Percentiles rank a stretch among this genome's conserved stretches.
Conservation (phyloP, 192 early-diverging fungal species). For the Coemansia javaensis region DNA sequence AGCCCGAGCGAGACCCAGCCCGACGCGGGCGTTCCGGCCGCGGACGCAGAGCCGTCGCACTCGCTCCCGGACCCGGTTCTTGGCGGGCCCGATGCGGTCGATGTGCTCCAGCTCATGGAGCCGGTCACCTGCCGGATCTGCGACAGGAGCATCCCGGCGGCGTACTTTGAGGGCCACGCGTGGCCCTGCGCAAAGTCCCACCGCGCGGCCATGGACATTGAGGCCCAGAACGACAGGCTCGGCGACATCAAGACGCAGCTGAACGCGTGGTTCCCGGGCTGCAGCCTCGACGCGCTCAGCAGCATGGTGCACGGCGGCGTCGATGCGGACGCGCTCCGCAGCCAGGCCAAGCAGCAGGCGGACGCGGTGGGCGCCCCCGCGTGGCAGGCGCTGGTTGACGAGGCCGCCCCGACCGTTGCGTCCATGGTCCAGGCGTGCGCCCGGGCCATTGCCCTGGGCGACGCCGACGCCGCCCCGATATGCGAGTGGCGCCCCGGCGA, state of each 20-base stretch:
- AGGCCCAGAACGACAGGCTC: slow-evolving; percentile 37
- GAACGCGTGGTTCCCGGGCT: slow-evolving; percentile 39
- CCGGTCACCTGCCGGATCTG: slow-evolving; percentile 42
- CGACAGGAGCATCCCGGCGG: slow-evolving; percentile 25
- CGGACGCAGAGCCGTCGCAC: no score
- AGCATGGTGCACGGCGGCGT: slow-evolving; percentile 20
- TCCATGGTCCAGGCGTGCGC: slow-evolving; percentile 17
- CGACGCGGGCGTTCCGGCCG: no score
- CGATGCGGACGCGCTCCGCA: slow-evolving; percentile 7
- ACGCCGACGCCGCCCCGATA: slow-evolving; percentile 18
- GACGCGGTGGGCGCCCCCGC: slow-evolving; percentile 8
- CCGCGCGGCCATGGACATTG: slow-evolving; percentile 41
- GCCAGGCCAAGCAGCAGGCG: slow-evolving; percentile 9
- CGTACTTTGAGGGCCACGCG: slow-evolving; percentile 42
- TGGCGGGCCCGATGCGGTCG: neutral
- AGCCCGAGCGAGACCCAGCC: no score
- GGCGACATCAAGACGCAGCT: slow-evolving; percentile 27
- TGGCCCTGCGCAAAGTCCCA: slow-evolving; percentile 46
- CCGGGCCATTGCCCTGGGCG: slow-evolving; percentile 14
- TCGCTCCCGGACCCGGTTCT: no score
- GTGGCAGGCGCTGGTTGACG: slow-evolving; percentile 21
- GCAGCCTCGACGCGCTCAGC: slow-evolving; percentile 20
- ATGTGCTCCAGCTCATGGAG: slow-evolving; percentile 7
- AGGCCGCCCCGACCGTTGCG: slow-evolving; percentile 4
- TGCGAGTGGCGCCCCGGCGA: slow-evolving; percentile 6